phyloP scores from a whole-genome alignment of 2,329 filamentous ascomycete genomes.

The Bipolaris zeicola region DNA sequence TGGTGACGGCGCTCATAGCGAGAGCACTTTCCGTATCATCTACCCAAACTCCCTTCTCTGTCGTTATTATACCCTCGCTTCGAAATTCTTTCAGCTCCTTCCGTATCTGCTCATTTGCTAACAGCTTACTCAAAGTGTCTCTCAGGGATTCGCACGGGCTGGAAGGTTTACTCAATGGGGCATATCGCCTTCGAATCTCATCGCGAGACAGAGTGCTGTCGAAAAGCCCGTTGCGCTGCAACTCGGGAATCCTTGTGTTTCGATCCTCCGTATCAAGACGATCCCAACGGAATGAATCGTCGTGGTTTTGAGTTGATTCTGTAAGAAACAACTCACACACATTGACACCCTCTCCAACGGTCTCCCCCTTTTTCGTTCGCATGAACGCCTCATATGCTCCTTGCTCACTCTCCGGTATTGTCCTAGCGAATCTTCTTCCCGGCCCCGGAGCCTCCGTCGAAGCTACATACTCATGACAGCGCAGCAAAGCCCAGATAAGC shows the following conservation, averaged over 20 bases:
- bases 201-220: background rate
- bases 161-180: background rate
- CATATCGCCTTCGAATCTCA: background rate
- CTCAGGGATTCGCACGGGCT: background rate
- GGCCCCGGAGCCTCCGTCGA: background rate
- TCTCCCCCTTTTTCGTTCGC: background rate
- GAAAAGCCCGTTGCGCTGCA: background rate
- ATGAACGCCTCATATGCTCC: background rate
- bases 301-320: background rate
- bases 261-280: background rate
- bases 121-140: background rate
- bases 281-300: background rate
- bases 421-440: background rate
- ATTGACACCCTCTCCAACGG: background rate
- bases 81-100: background rate
- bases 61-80: background rate
- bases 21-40: background rate
- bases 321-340: background rate
- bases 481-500: background rate
- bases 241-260: background rate
- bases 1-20: slow-evolving; percentile 15
- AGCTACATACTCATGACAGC: background rate
- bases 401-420: background rate
- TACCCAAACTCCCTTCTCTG: background rate
- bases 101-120: background rate